Evolutionary conservation across 139 green algal species (phyloP).

Genomic region (Pleodorina starrii): DNA sequence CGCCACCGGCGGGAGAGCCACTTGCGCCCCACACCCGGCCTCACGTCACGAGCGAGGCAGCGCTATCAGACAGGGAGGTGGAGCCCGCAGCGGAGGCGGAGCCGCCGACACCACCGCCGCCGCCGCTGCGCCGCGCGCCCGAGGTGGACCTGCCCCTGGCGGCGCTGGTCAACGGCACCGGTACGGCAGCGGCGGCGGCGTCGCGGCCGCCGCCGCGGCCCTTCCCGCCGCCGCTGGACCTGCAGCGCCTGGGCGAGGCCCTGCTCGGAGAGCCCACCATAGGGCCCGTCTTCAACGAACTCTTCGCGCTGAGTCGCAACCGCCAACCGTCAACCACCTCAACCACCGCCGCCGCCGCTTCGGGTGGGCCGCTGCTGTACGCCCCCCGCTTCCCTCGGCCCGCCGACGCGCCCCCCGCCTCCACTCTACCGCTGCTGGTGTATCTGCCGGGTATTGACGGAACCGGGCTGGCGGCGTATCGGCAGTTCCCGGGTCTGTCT

Average conservation of each 20-base stretch:
- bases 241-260: not conserved
- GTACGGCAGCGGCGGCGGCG: not conserved
- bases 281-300: conserved; percentile 23
- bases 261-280: conserved; percentile 19
- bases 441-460: conserved; percentile 88
- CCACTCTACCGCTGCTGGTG: conserved; percentile 79
- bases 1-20: too few species aligned
- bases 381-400: conserved; percentile 21
- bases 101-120: not conserved
- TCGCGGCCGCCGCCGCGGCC: not conserved
- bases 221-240: conserved; percentile 33
- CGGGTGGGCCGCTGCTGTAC: conserved; percentile 42
- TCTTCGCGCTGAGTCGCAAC: conserved; percentile 8
- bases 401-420: not conserved
- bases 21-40: too few species aligned
- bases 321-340: not conserved
- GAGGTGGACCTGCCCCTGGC: conserved; percentile 13
- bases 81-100: not conserved
- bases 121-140: not conserved
- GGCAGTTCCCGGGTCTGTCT: conserved; percentile 82
- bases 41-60: too few species aligned
- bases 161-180: not conserved
- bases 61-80: not conserved
- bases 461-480: conserved; percentile 81
- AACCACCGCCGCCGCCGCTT: not conserved